Evolutionary conservation across 129 eudicot species (phyloP).

Genomic region (Heracleum sosnowskyi): DNA sequence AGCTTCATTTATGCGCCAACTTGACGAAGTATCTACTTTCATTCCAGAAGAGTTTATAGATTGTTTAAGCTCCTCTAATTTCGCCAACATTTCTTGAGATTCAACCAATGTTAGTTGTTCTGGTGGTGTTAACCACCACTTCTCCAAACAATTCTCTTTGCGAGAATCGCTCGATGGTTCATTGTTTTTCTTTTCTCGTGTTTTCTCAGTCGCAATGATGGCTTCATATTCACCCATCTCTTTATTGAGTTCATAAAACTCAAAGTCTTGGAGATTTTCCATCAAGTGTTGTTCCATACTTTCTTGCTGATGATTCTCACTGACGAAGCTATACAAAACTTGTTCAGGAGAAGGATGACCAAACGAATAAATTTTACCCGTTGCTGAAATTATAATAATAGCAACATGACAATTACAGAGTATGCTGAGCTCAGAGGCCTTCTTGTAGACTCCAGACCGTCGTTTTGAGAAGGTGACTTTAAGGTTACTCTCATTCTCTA

Average conservation of each 20-base stretch:
- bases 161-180: background rate
- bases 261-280: background rate
- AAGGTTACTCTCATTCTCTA: slow-evolving; percentile 21
- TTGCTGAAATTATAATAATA: slow-evolving; percentile 28
- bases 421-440: slow-evolving; percentile 30
- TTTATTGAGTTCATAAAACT: background rate
- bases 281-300: background rate
- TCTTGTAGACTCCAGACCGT: slow-evolving; percentile 27
- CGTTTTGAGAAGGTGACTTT: slow-evolving; percentile 41
- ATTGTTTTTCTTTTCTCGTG: background rate
- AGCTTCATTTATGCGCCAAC: too few species aligned
- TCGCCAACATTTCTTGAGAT: background rate
- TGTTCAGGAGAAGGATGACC: slow-evolving; percentile 28
- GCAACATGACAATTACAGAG: slow-evolving; percentile 22
- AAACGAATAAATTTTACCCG: slow-evolving; percentile 21
- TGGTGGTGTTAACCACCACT: background rate
- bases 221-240: background rate
- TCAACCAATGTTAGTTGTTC: background rate
- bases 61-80: background rate
- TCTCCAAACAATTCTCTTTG: background rate
- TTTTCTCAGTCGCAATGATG: background rate
- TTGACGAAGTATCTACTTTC: too few species aligned
- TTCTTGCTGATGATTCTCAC: background rate
- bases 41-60: too few species aligned
- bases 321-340: slow-evolving; percentile 8